phyloP scores from a whole-genome alignment of 1,139 yeast genomes.

The Suhomyces anneliseae region DNA sequence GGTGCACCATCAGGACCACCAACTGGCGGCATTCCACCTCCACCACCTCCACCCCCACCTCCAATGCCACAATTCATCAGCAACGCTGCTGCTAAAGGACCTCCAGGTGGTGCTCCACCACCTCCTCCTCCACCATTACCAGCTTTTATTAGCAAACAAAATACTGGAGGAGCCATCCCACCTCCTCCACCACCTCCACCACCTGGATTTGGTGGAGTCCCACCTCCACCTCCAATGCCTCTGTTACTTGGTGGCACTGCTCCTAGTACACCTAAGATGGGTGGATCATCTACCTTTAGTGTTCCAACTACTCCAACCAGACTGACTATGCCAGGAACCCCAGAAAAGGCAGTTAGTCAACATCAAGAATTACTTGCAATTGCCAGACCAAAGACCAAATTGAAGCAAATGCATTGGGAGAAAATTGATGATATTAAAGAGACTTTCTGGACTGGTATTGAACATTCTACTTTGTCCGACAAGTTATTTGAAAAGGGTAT shows the following conservation, averaged over 20 bases:
- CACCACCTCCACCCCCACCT: constrained; percentile 33
- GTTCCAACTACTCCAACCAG: constrained; percentile 5
- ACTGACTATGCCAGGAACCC: not conserved
- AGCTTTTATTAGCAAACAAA: not conserved
- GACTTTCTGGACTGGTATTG: constrained; percentile 78
- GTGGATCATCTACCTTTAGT: not conserved
- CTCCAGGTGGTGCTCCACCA: constrained; percentile 6
- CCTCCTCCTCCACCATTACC: constrained; percentile 20
- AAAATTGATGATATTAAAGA: constrained; percentile 66
- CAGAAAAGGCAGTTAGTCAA: constrained; percentile 1
- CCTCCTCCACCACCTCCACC: constrained; percentile 36
- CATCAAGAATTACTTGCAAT: constrained; percentile 9
- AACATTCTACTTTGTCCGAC: constrained; percentile 48
- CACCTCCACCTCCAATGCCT: constrained; percentile 29
- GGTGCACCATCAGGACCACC: constrained; percentile 18
- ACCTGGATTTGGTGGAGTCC: constrained; percentile 17
- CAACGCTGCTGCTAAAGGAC: not conserved
- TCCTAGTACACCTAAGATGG: constrained; percentile 5
- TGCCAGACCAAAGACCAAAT: constrained; percentile 58
- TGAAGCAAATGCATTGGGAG: constrained; percentile 97
- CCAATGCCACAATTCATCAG: constrained; percentile 18
- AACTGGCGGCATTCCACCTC: too few relatives aligned
- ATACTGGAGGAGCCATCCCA: constrained; percentile 14
- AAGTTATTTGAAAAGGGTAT: constrained; percentile 69
- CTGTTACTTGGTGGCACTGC: constrained; percentile 8